phyloP scores from a whole-genome alignment of 1,139 yeast species.

The Pichia terricola region DNA sequence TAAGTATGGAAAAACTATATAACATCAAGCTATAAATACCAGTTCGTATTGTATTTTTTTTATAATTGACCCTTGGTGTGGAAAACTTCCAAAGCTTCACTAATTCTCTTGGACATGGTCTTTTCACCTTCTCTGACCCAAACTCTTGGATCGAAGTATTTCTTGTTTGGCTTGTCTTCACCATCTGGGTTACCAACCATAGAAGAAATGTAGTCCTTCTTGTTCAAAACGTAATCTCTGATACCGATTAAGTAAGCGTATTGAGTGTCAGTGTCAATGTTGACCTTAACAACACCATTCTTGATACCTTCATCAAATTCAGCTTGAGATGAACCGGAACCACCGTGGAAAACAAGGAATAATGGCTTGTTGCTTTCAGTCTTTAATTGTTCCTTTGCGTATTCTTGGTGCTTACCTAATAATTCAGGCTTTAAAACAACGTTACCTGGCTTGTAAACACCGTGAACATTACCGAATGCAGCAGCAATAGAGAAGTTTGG shows the following conservation, averaged over 20 bases:
- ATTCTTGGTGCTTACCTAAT: slow-evolving; percentile 91
- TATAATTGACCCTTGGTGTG: slow-evolving; percentile 42
- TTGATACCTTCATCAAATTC: slow-evolving; percentile 89
- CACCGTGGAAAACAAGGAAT: slow-evolving; percentile 99
- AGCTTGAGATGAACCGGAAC: slow-evolving; percentile 91
- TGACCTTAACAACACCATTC: slow-evolving; percentile 97
- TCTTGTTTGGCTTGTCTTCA: slow-evolving; percentile 97
- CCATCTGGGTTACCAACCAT: slow-evolving; percentile 99
- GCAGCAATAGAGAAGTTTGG: slow-evolving; percentile 99
- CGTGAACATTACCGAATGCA: slow-evolving; percentile 99
- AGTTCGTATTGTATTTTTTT: background rate
- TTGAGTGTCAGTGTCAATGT: slow-evolving; percentile 98
- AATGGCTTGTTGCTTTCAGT: slow-evolving; percentile 61
- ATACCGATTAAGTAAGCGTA: slow-evolving; percentile 94
- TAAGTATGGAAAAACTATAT: too few relatives aligned
- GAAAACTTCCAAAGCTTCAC: slow-evolving; percentile 80
- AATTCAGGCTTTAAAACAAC: slow-evolving; percentile 89
- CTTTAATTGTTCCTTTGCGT: slow-evolving; percentile 56
- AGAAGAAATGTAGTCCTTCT: slow-evolving; percentile 85
- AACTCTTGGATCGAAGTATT: slow-evolving; percentile 99
- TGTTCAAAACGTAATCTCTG: slow-evolving; percentile 90
- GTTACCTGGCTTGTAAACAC: slow-evolving; percentile 99
- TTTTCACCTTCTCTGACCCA: slow-evolving; percentile 99
- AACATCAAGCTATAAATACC: background rate
- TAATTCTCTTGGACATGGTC: slow-evolving; percentile 86